A percentile compares a stretch with the other conserved stretches of the same genome.
phyloP scores from a whole-genome alignment of 371 early-diverging fungal species.

The Dinochytrium kinnereticum region DNA sequence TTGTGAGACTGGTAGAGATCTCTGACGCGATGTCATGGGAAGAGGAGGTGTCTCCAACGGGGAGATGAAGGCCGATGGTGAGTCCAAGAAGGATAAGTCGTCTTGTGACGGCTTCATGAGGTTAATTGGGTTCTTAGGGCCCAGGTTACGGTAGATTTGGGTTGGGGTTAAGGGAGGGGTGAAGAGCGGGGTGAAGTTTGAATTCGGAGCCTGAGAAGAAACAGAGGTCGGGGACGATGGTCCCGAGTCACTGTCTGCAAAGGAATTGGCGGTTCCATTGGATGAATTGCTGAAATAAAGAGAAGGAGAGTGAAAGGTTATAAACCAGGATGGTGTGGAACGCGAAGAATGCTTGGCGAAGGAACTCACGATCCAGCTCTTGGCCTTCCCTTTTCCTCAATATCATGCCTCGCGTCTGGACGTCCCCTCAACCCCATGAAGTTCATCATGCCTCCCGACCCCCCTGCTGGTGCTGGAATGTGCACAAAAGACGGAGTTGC shows the following conservation, averaged over 20 bases:
- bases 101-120: neutral
- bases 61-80: neutral
- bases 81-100: neutral
- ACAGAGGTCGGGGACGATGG: conserved; percentile 1
- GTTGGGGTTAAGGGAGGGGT: neutral
- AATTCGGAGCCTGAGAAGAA: neutral
- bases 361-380: neutral
- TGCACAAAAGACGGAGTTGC: neutral
- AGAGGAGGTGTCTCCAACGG: neutral
- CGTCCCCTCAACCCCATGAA: neutral
- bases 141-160: too few species aligned
- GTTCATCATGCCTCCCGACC: neutral
- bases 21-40: neutral
- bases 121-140: neutral
- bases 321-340: neutral
- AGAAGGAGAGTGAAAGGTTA: neutral
- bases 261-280: conserved; percentile 8
- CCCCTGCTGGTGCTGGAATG: neutral
- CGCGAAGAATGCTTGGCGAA: neutral
- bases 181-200: too few species aligned
- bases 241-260: conserved; percentile 15
- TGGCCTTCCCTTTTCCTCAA: neutral
- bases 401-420: neutral
- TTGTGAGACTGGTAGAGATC: neutral
- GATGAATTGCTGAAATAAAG: neutral